These are phyloP conservation scores for Neckera pumila DNA, from an alignment of 225 moss, liverwort and hornwort genomes.

Conservation along the genomic window DNA sequence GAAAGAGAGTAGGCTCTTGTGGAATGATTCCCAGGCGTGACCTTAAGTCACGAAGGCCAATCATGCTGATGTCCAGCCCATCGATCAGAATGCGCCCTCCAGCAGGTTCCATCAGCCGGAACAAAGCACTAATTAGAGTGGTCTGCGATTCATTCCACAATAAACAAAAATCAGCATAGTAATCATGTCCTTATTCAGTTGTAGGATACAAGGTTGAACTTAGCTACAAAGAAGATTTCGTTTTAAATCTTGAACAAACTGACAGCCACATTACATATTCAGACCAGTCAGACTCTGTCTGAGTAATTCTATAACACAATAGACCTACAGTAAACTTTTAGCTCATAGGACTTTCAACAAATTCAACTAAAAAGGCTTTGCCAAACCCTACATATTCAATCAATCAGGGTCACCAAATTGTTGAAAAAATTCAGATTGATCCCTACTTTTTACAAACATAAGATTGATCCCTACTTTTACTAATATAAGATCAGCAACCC, in stretches of 20 bases:
- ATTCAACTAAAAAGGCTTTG: not conserved
- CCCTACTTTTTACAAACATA: not conserved
- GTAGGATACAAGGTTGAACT: not conserved
- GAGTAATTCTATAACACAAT: not conserved
- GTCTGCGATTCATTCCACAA: conserved; percentile 12
- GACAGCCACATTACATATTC: not conserved
- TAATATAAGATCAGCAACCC: not conserved
- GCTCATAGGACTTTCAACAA: not conserved
- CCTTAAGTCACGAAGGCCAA: conserved; percentile 65
- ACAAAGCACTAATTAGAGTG: conserved; percentile 59
- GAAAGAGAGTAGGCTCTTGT: conserved; percentile 80
- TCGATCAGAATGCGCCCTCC: conserved; percentile 62
- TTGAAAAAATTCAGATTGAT: not conserved
- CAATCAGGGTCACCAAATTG: not conserved
- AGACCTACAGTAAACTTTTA: not conserved
- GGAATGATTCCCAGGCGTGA: conserved; percentile 72
- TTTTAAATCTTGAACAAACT: not conserved
- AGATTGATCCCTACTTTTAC: not conserved
- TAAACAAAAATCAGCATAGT: not conserved
- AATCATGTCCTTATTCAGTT: not conserved
- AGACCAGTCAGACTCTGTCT: not conserved
- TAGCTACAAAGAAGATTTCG: not conserved
- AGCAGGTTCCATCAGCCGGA: conserved; percentile 61
- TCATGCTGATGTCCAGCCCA: conserved; percentile 46
- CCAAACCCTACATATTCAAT: not conserved